Base-by-base conservation (phyloP, 2,329 filamentous ascomycete species). In the Alternaria angustiovoidea region DNA sequence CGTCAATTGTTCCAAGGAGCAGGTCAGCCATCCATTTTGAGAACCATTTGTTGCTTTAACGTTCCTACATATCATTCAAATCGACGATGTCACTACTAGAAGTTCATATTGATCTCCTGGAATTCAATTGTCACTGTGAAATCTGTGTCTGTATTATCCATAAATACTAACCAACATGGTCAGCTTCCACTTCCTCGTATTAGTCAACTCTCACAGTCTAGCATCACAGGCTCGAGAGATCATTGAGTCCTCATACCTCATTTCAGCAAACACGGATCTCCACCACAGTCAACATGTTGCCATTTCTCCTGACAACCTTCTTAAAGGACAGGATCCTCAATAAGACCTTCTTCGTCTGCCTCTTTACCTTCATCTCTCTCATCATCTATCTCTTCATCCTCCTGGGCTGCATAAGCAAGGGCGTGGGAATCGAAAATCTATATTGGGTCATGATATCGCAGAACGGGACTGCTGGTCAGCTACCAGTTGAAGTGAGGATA, bases 361-460 rank as follows among this genome's bases (percentile, higher is more conserved):
- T 51, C 9, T 24, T 55, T 11, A 51, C 57, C n/a, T 49, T 59
- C 9, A 22, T 55, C 11, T 49, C 57, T 2, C 51, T 59, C 5
- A 18, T 55, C 20, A 38, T 51, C 0, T 55, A 59, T 14, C 57
- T 59, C 38, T 54, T 59, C 34, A 32, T 42, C 2, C 56, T 59
- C 11, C 42, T 59, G 5, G 56, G 43, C 7, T 59, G 56, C 26
- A 48, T 59, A n/a, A 53, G 28, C 20, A 59, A 41, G 41, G 49
- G 56, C 18, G 42, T 34, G 7, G 49, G 56, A 16, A 59, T 54
- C 4, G 49, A 54, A 7, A 59, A 54, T 28, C 26, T 59, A 14
- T 59, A 59, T 22, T 59, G 56, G 56, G 51, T 59, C 1, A 32
- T 28, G 14, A 47, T 59, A 16, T 41, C 42, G n/a, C 56, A 59